Percentiles rank a stretch among this genome's conserved stretches.
These are phyloP conservation scores for Protea cynaroides DNA, from an alignment of 164 flowering plant species.

Conservation along the genomic window DNA sequence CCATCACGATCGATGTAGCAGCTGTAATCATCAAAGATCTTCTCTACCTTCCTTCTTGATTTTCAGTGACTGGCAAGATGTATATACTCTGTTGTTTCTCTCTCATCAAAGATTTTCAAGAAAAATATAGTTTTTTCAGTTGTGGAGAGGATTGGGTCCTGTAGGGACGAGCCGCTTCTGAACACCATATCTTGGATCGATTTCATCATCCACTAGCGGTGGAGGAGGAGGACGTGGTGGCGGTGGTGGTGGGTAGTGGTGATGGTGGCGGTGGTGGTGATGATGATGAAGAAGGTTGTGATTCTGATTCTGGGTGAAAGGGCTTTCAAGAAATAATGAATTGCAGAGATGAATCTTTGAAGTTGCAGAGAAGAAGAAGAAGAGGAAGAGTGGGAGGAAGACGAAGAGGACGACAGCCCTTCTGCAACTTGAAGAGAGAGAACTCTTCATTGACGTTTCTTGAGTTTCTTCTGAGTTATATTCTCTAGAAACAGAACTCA, in stretches of 20 bases:
- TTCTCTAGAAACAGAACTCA: background rate
- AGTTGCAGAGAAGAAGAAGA: slow-evolving; percentile 2
- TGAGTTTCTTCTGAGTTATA: too few relatives aligned
- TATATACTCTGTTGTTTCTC: too few relatives aligned
- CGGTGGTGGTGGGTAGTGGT: slow-evolving; percentile 13
- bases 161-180: slow-evolving; percentile 79
- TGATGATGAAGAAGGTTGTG: too few relatives aligned
- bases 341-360: slow-evolving; percentile 8
- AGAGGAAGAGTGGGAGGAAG: slow-evolving; percentile 6
- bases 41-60: background rate
- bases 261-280: slow-evolving; percentile 6
- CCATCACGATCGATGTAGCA: background rate
- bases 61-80: too few relatives aligned
- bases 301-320: slow-evolving; percentile 1
- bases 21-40: background rate
- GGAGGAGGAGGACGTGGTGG: slow-evolving; percentile 17
- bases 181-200: slow-evolving; percentile 77
- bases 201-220: slow-evolving; percentile 27
- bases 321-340: slow-evolving; percentile 1
- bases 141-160: slow-evolving; percentile 92
- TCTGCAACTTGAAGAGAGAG: slow-evolving; percentile 8
- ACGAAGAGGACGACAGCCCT: background rate
- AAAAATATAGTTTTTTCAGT: slow-evolving; percentile 30
- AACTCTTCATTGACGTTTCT: slow-evolving; percentile 5
- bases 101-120: background rate